Evolutionary conservation across 164 flowering plant species (phyloP).

Genomic region (Brasenia schreberi): DNA sequence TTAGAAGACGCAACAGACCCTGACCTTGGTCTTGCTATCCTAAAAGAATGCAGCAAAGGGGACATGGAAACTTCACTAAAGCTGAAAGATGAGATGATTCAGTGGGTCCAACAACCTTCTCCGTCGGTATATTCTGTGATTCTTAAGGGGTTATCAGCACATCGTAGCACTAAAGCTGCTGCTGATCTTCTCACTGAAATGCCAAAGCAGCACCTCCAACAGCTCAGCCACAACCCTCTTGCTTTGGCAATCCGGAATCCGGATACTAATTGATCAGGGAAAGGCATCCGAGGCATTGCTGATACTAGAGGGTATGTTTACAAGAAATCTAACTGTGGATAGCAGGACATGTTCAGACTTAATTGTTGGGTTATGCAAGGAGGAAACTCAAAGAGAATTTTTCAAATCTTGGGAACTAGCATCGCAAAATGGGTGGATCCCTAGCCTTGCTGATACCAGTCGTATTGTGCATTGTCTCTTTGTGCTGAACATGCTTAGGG

Average conservation of each 20-base stretch:
- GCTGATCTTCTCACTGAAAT: conserved; percentile 29
- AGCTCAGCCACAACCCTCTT: conserved; percentile 42
- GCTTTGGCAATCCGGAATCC: conserved; percentile 52
- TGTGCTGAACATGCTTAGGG: conserved; percentile 29
- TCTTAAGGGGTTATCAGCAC: conserved; percentile 27
- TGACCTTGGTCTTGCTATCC: conserved; percentile 37
- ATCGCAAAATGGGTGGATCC: conserved; percentile 38
- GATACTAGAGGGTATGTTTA: conserved; percentile 36
- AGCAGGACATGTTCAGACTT: conserved; percentile 33
- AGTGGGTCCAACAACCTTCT: conserved; percentile 62
- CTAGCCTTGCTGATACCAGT: conserved; percentile 25
- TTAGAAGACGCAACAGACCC: conserved; percentile 43
- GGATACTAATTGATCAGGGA: conserved; percentile 32
- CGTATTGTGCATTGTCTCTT: conserved; percentile 30
- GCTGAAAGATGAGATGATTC: conserved; percentile 33
- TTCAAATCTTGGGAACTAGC: conserved; percentile 34
- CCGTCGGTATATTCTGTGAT: conserved; percentile 28
- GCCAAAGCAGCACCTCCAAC: conserved; percentile 20
- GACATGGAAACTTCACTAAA: conserved; percentile 25
- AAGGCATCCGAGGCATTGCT: conserved; percentile 15
- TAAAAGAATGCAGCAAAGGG: conserved; percentile 24
- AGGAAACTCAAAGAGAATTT: conserved; percentile 22
- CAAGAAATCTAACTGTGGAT: conserved; percentile 20
- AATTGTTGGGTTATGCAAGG: conserved; percentile 31
- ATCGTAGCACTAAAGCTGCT: conserved; percentile 15